These are phyloP conservation scores for Pichia kluyveri DNA, from an alignment of 805 yeast genomes.

Conservation along the genomic window DNA sequence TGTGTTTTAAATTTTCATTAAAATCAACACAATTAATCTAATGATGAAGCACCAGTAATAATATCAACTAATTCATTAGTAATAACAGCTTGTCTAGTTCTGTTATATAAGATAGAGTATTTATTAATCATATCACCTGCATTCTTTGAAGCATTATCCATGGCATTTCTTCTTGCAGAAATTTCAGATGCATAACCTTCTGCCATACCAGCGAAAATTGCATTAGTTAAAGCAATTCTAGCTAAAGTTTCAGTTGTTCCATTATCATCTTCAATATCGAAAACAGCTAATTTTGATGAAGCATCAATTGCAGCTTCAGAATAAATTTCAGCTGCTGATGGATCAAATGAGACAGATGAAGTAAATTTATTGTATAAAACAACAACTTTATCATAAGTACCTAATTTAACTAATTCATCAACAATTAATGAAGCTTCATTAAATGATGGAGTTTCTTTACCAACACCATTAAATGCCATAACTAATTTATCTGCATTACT, in stretches of 20 bases:
- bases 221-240: conserved; percentile 86
- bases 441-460: conserved; percentile 95
- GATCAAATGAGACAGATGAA: conserved; percentile 85
- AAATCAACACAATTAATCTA: conserved; percentile 50
- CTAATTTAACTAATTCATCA: conserved; percentile 66
- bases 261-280: conserved; percentile 67
- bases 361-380: conserved; percentile 82
- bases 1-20: no score
- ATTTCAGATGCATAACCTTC: conserved; percentile 98
- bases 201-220: conserved; percentile 83
- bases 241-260: conserved; percentile 59
- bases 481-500: conserved; percentile 60
- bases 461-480: conserved; percentile 81
- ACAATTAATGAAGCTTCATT: conserved; percentile 82
- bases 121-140: conserved; percentile 98
- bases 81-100: conserved; percentile 98
- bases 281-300: conserved; percentile 79
- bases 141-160: conserved; percentile 99
- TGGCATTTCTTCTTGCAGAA: conserved; percentile 98
- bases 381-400: conserved; percentile 69
- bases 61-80: conserved; percentile 99
- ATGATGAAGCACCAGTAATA: conserved; percentile 98
- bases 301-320: conserved; percentile 63
- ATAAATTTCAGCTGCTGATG: conserved; percentile 58
- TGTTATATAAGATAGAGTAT: conserved; percentile 96